A percentile compares a stretch with the other conserved stretches of the same genome.
These are phyloP conservation scores for Manihot esculenta DNA, from an alignment of 441 rosid genomes.

Conservation along the genomic window DNA sequence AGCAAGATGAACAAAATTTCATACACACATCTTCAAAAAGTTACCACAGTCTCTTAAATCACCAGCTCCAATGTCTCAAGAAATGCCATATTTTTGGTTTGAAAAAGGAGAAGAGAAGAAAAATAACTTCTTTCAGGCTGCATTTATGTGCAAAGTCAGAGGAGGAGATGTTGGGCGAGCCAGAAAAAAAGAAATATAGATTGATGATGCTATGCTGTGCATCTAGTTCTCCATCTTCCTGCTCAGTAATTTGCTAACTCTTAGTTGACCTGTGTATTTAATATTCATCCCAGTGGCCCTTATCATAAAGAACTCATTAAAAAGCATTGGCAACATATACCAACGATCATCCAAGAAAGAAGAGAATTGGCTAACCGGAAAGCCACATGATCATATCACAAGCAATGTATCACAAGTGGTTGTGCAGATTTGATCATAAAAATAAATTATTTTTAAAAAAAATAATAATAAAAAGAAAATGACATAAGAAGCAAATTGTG, in stretches of 20 bases:
- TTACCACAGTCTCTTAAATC: neutral
- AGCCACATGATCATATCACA: neutral
- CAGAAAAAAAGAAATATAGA: neutral
- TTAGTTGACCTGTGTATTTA: neutral
- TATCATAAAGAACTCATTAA: neutral
- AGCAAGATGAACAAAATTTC: neutral
- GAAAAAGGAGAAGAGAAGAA: neutral
- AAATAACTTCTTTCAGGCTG: neutral
- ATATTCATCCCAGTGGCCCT: neutral
- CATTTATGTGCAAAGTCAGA: neutral
- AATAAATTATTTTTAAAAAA: neutral
- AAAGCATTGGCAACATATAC: neutral
- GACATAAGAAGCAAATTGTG: neutral
- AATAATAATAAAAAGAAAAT: too few species aligned
- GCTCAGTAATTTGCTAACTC: neutral
- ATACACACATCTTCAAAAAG: neutral
- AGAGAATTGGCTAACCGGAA: neutral
- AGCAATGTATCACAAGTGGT: neutral
- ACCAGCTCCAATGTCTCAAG: neutral
- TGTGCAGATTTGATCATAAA: constrained; percentile 1
- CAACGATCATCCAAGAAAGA: neutral
- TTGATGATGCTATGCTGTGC: neutral
- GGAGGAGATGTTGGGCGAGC: neutral
- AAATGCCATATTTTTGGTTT: neutral
- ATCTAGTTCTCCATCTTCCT: neutral